Percentiles rank a stretch among this genome's conserved stretches.
These are phyloP conservation scores for Rhinocladiella similis DNA, from an alignment of 2,329 filamentous ascomycete genomes.

Conservation along the genomic window DNA sequence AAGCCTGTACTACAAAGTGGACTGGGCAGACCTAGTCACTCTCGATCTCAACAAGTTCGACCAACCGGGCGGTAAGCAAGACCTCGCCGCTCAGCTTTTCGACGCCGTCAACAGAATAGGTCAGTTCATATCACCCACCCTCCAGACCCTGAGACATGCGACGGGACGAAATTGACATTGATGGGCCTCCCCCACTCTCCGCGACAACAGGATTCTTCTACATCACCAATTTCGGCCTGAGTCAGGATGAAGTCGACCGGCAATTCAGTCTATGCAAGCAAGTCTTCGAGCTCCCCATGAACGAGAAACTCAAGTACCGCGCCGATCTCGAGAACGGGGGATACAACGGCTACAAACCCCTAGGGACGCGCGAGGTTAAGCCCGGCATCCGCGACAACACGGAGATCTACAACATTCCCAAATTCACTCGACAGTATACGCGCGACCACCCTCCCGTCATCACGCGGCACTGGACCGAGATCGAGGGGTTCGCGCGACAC, in stretches of 20 bases:
- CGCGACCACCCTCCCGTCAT: constrained; percentile 51
- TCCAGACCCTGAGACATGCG: too few relatives aligned
- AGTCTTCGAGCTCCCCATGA: constrained; percentile 56
- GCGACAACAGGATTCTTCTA: constrained; percentile 57
- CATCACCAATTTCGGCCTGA: constrained; percentile 60
- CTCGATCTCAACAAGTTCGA: constrained; percentile 54
- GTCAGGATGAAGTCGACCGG: constrained; percentile 57
- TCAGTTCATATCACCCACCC: constrained; percentile 4
- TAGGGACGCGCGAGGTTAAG: constrained; percentile 39
- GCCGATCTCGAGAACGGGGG: constrained; percentile 52
- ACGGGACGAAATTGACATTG: too few relatives aligned
- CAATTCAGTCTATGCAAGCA: constrained; percentile 61
- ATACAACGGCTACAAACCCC: constrained; percentile 57
- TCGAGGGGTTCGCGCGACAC: constrained; percentile 55
- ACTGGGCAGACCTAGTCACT: constrained; percentile 28
- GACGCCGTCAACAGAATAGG: constrained; percentile 51
- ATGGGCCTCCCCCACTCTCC: too few relatives aligned
- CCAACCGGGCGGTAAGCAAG: constrained; percentile 54
- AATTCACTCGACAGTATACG: constrained; percentile 51
- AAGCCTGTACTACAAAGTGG: constrained; percentile 10
- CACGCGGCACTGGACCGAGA: constrained; percentile 52
- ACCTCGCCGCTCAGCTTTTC: constrained; percentile 54
- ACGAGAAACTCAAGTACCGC: constrained; percentile 61
- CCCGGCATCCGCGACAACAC: constrained; percentile 50
- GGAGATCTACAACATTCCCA: constrained; percentile 63